Evolutionary conservation across 208 protist genomes (phyloP).

Genomic region (Leishmania lainsoni): DNA sequence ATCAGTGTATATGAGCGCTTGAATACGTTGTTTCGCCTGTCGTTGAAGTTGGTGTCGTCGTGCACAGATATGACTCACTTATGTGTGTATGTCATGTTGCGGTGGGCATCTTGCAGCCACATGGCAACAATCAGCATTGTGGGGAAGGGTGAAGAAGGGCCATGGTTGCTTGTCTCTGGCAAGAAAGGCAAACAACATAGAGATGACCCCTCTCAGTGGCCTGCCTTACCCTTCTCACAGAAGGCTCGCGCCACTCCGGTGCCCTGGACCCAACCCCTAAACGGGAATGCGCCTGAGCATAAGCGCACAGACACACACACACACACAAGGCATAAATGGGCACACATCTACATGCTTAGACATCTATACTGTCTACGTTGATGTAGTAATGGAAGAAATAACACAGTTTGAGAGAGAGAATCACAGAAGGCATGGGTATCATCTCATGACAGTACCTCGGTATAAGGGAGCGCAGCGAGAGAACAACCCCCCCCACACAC

Average conservation of each 20-base stretch:
- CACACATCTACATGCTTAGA: not conserved
- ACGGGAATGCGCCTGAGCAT: not conserved
- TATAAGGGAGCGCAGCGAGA: not conserved
- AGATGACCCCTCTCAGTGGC: not conserved
- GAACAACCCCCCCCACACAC: not conserved
- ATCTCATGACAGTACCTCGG: not conserved
- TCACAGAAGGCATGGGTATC: not conserved
- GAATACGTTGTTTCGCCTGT: not conserved
- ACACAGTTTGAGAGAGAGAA: not conserved
- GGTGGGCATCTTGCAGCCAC: not conserved
- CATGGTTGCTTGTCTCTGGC: not conserved
- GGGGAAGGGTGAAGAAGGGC: not conserved
- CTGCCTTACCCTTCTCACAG: not conserved
- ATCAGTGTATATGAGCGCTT: not conserved
- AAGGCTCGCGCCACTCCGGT: not conserved
- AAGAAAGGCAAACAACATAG: not conserved
- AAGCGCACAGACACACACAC: not conserved
- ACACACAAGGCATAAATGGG: not conserved
- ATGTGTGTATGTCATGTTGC: not conserved
- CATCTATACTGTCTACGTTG: not conserved
- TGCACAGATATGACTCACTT: not conserved
- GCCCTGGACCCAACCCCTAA: not conserved
- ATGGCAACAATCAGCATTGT: not conserved
- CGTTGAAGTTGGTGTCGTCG: not conserved
- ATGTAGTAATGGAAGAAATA: not conserved